Percentiles rank a stretch among this genome's conserved stretches.
phyloP scores from a whole-genome alignment of 139 green algal species.

The Desmodesmus armatus region DNA sequence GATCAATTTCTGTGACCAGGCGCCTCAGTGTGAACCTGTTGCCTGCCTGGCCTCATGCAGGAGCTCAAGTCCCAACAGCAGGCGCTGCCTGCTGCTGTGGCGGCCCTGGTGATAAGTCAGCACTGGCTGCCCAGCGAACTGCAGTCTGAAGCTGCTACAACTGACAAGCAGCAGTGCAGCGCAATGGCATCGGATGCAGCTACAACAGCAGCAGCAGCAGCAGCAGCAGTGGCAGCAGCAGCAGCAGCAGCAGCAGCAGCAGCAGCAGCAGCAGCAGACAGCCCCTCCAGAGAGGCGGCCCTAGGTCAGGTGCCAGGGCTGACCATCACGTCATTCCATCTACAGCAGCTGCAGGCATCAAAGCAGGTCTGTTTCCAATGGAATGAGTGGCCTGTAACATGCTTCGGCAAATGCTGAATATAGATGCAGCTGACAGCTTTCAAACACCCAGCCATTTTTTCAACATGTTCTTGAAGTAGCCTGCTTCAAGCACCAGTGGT shows the following conservation, averaged over 20 bases:
- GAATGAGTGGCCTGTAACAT: background rate
- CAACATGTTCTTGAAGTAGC: no score
- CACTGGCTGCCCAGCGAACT: no score
- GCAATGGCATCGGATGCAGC: background rate
- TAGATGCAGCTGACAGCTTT: background rate
- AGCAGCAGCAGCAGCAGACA: background rate
- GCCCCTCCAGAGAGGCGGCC: no score
- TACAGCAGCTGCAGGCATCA: slow-evolving; percentile 13
- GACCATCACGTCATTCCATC: slow-evolving; percentile 69
- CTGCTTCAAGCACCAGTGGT: no score
- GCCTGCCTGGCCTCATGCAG: no score
- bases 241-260: slow-evolving; percentile 1
- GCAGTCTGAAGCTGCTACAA: slow-evolving; percentile 40
- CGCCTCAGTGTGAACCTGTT: no score
- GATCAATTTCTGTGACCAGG: no score
- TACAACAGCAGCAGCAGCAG: slow-evolving; percentile 11
- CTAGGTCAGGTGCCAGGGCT: slow-evolving; percentile 49
- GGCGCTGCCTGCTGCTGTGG: slow-evolving; percentile 37
- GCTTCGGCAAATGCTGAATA: background rate
- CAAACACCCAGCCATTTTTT: background rate
- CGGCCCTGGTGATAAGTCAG: slow-evolving; percentile 35
- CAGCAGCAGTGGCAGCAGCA: background rate
- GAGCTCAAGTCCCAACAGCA: slow-evolving; percentile 63
- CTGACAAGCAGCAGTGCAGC: background rate
- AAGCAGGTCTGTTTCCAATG: background rate